Conservation (phyloP, 2,329 filamentous ascomycete species). For the Pseudogymnoascus sp. region DNA sequence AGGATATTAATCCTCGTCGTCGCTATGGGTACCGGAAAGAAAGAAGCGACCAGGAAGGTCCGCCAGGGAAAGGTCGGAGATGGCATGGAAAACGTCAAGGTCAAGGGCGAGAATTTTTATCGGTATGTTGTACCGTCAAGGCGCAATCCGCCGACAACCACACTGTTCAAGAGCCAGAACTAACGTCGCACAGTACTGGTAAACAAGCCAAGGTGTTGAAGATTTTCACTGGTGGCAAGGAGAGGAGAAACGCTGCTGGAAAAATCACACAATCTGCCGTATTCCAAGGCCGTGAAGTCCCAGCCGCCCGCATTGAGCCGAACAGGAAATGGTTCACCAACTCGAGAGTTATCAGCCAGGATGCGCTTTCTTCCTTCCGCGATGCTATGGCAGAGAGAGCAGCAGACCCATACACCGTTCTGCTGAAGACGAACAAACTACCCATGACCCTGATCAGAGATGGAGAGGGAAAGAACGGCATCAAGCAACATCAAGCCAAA, state of each 20-base stretch:
- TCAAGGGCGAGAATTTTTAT: conserved; percentile 99
- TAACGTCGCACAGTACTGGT: conserved; percentile 41
- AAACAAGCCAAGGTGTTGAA: conserved; percentile 87
- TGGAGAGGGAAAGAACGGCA: conserved; percentile 64
- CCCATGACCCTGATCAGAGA: conserved; percentile 92
- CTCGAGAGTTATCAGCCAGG: conserved; percentile 80
- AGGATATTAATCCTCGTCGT: not conserved
- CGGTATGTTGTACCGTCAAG: conserved; percentile 41
- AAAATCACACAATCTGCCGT: conserved; percentile 77
- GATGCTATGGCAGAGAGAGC: conserved; percentile 87
- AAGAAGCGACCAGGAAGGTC: conserved; percentile 73
- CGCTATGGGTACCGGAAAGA: conserved; percentile 83
- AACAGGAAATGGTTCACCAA: conserved; percentile 98
- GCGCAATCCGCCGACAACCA: not conserved
- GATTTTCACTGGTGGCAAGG: conserved; percentile 82
- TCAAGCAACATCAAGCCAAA: conserved; percentile 90
- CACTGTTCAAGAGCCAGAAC: not conserved
- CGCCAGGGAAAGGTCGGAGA: conserved; percentile 79
- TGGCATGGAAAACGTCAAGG: conserved; percentile 84
- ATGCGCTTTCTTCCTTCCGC: conserved; percentile 78
- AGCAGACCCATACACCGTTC: conserved; percentile 82
- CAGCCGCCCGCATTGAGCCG: conserved; percentile 82
- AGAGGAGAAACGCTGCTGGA: conserved; percentile 72
- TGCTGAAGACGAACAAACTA: conserved; percentile 95
- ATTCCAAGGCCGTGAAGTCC: conserved; percentile 75